phyloP scores from a whole-genome alignment of 257 asterid genomes.

The Solanum chiquidenum region DNA sequence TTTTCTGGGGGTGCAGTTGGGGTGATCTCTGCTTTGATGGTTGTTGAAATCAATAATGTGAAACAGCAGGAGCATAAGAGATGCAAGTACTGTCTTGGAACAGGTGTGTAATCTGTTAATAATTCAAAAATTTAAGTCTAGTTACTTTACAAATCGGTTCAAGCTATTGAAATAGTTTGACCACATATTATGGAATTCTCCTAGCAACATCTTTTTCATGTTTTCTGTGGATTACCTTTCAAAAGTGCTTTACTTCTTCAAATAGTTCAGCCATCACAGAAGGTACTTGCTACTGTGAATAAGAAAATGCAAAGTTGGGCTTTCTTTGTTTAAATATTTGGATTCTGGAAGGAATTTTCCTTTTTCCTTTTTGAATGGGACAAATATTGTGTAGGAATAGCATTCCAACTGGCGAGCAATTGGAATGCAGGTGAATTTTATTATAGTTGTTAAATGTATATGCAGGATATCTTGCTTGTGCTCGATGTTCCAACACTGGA shows the following conservation, averaged over 20 bases:
- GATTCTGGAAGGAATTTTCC: background rate
- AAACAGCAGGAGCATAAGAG: conserved; percentile 93
- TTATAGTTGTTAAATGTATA: background rate
- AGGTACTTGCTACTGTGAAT: background rate
- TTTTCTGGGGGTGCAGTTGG: conserved; percentile 98
- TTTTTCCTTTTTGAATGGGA: background rate
- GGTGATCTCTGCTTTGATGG: conserved; percentile 95
- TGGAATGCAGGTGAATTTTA: conserved; percentile 5
- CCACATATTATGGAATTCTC: background rate
- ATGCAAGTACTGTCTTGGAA: conserved; percentile 96
- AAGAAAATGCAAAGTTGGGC: background rate
- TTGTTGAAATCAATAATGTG: conserved; percentile 93
- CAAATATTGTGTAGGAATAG: background rate
- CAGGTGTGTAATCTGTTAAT: conserved; percentile 34
- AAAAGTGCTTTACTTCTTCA: background rate
- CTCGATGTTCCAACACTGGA: conserved; percentile 83
- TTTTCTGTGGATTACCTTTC: background rate
- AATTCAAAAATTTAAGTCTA: background rate
- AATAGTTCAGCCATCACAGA: background rate
- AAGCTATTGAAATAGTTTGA: background rate
- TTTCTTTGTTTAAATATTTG: background rate
- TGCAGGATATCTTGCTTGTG: conserved; percentile 94
- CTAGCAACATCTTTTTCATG: background rate
- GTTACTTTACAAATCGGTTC: background rate
- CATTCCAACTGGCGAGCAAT: background rate